Evolutionary conservation across 2,329 filamentous ascomycete species (phyloP), one percentile per base, ranked within the genome.

Genomic region (Penicillium sp.): DNA sequence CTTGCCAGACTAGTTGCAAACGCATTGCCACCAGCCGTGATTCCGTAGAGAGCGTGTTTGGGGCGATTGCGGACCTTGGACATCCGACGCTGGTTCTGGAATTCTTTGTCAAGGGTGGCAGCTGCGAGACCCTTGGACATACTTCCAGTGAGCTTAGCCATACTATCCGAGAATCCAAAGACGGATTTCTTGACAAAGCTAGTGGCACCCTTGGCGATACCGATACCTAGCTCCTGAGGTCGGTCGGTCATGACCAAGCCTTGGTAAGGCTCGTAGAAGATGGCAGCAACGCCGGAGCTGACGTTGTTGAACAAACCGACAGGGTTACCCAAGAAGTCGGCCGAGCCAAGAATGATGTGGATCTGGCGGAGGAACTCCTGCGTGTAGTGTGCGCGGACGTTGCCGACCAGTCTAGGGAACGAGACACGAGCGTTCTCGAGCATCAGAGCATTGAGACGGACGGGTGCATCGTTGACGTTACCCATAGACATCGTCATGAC

Each of bases 211-310:
- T 97, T 97, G 34, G 94, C 95, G 59, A 99, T 96, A 16, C 94
- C 94, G 39, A 96, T 81, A 18, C 94, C 95, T 52, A 99, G 87
- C 62, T 99, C 93, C 73, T 97, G 93, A 2, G 94, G 95, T 62
- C 90, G 86, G 72, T 99, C 94, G 0, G 92, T 96, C 82, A 96
- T 91, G 72, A 99, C 95, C 46, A 99, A 85, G 21, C 95, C 91
- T 78, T 99, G 94, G 77, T 99, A 99, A 36, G 94, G 94, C 72
- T 99, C 95, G 80, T 99, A 99, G 79, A 99, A 99, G 70, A 99
- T 96, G 71, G 97, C 94, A 18, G 91, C 92, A 49, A 99, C 91
- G 65, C 95, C 94, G 43, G 94, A 99, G 66, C 91, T 96, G 74
- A 99, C 90, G 71, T 93, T 99, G 79, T 96, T 97, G 86, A 99